Evolutionary conservation across 2,329 filamentous ascomycete genomes (phyloP).

Genomic region (Trichoderma atroviride): DNA sequence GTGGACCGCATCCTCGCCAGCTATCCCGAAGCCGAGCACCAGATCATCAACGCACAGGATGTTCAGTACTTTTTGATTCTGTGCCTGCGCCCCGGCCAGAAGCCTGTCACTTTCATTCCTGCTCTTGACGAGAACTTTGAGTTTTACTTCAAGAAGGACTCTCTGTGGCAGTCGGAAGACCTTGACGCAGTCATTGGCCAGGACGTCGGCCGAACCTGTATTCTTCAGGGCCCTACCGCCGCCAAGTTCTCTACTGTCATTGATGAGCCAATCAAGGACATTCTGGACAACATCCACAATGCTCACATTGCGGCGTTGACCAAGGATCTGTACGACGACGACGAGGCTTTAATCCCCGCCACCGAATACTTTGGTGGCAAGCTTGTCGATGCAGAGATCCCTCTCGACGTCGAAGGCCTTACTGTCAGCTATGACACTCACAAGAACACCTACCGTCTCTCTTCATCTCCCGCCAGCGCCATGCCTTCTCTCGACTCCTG

Average conservation of each 20-base stretch:
- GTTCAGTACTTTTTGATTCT: conserved; percentile 95
- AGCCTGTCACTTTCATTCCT: conserved; percentile 95
- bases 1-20: conserved; percentile 77
- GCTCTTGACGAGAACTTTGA: conserved; percentile 97
- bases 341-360: conserved; percentile 74
- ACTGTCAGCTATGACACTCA: conserved; percentile 75
- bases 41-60: conserved; percentile 97
- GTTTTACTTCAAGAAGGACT: conserved; percentile 99
- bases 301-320: conserved; percentile 81
- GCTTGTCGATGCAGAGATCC: conserved; percentile 69
- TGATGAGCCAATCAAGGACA: conserved; percentile 93
- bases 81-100: conserved; percentile 89
- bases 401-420: conserved; percentile 81
- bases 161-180: conserved; percentile 98
- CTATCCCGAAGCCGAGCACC: conserved; percentile 83
- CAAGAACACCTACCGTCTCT: conserved; percentile 84
- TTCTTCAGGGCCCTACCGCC: conserved; percentile 91
- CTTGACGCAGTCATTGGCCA: conserved; percentile 93
- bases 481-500: conserved; percentile 82
- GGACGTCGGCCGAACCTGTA: conserved; percentile 94
- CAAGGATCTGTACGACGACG: conserved; percentile 75
- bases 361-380: conserved; percentile 97
- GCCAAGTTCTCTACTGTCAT: conserved; percentile 86
- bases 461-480: conserved; percentile 70
- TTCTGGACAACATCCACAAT: conserved; percentile 87